These are phyloP conservation scores for Kodamaea alishanica DNA, from an alignment of 1,139 yeast genomes.

Conservation along the genomic window DNA sequence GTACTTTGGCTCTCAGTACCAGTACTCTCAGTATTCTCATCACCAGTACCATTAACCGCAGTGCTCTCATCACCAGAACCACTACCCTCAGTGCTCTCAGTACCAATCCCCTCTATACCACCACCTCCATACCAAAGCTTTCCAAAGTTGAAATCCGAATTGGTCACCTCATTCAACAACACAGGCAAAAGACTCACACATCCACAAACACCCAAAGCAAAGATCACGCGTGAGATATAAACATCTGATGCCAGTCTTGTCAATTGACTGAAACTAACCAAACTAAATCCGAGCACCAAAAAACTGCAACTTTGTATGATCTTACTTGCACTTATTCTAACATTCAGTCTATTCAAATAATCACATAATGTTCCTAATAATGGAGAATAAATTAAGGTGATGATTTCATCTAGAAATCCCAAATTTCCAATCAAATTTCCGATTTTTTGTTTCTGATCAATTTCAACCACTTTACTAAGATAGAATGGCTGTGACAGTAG, in stretches of 20 bases:
- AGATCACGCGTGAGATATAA: conserved; percentile 48
- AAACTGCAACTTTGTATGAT: conserved; percentile 50
- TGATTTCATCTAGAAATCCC: conserved; percentile 62
- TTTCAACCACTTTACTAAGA: conserved; percentile 52
- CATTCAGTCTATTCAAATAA: conserved; percentile 27
- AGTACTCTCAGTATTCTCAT: no score
- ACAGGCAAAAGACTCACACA: conserved; percentile 50
- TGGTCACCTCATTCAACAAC: conserved; percentile 51
- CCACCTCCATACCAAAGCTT: conserved; percentile 5
- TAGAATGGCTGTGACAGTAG: conserved; percentile 68
- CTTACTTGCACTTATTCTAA: conserved; percentile 46
- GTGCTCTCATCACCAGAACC: no score
- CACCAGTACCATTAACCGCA: no score
- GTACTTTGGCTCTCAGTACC: no score
- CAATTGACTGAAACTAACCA: conserved; percentile 46
- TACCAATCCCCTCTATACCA: background rate
- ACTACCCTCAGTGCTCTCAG: no score
- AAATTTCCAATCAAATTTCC: conserved; percentile 59
- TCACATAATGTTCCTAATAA: conserved; percentile 64
- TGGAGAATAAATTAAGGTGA: conserved; percentile 55
- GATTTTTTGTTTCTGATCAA: conserved; percentile 34
- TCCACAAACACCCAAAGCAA: conserved; percentile 57
- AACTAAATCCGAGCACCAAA: conserved; percentile 41
- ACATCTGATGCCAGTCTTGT: conserved; percentile 41
- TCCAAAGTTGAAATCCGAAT: conserved; percentile 38